Conservation (phyloP, 805 yeast species). For the Spathaspora girioi region DNA sequence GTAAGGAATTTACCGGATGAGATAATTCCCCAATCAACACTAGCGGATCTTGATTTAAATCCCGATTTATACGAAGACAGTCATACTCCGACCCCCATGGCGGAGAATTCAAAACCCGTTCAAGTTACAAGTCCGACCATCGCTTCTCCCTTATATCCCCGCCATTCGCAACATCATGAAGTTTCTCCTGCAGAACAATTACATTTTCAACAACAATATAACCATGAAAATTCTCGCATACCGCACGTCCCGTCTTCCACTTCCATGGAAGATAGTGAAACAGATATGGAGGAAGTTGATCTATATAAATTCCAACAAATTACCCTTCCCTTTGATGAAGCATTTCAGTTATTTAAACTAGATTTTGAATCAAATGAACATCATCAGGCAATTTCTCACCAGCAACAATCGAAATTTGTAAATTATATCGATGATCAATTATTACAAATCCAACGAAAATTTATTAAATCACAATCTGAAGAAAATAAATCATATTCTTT, state of each 20-base stretch:
- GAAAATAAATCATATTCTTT: conserved; percentile 19
- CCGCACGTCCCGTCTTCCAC: not conserved
- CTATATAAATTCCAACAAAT: conserved; percentile 9
- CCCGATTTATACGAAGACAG: conserved; percentile 34
- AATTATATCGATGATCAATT: conserved; percentile 34
- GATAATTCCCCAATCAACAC: conserved; percentile 13
- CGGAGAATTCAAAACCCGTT: not conserved
- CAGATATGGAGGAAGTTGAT: conserved; percentile 7
- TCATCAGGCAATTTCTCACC: conserved; percentile 1
- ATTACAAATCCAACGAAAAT: conserved; percentile 30
- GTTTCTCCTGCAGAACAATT: not conserved
- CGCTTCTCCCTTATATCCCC: not conserved
- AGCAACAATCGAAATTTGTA: conserved; percentile 35
- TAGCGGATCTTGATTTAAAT: conserved; percentile 34
- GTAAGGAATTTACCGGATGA: conserved; percentile 23
- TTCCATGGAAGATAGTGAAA: not conserved
- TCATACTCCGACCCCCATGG: not conserved
- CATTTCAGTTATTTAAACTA: conserved; percentile 12
- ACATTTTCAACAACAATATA: not conserved
- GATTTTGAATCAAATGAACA: conserved; percentile 9
- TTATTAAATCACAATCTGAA: conserved; percentile 34
- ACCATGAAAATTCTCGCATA: not conserved
- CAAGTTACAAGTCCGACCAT: not conserved
- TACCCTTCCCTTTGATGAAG: conserved; percentile 30
- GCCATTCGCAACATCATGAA: not conserved